Percentiles rank a stretch among this genome's conserved stretches.
These are phyloP conservation scores for Suillus occidentalis DNA, from an alignment of 768 basidiomycete species.

Conservation along the genomic window DNA sequence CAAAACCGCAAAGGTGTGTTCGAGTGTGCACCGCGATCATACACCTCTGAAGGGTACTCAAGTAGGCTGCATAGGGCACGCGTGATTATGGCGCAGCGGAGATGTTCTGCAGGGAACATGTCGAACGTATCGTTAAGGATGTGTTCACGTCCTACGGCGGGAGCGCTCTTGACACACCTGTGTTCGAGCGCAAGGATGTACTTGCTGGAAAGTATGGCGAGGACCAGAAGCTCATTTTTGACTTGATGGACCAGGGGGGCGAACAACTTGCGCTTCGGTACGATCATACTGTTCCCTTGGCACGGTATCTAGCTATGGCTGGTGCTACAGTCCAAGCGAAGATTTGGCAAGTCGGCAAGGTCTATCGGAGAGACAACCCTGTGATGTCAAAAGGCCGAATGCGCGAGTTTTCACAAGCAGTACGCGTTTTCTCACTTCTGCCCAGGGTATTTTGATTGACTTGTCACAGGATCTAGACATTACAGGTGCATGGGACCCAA, in stretches of 20 bases:
- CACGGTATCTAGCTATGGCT: conserved; percentile 93
- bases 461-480: conserved; percentile 87
- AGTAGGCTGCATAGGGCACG: conserved; percentile 65
- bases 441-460: not conserved
- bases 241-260: conserved; percentile 95
- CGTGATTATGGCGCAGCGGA: conserved; percentile 92
- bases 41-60: conserved; percentile 17
- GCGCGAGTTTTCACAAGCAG: conserved; percentile 98
- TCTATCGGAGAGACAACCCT: conserved; percentile 93
- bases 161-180: conserved; percentile 93
- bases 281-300: conserved; percentile 96
- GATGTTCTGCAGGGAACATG: conserved; percentile 88
- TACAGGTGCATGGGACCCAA: conserved; percentile 87
- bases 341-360: conserved; percentile 98
- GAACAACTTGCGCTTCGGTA: conserved; percentile 94
- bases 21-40: not conserved
- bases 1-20: conserved; percentile 89
- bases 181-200: conserved; percentile 97
- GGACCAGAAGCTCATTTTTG: conserved; percentile 96
- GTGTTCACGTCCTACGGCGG: conserved; percentile 90
- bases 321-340: conserved; percentile 81
- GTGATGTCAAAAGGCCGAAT: conserved; percentile 98
- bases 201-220: conserved; percentile 97
- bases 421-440: conserved; percentile 35
- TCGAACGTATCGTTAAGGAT: conserved; percentile 85